These are phyloP conservation scores for Ballota nigra DNA, from an alignment of 257 asterid genomes.

Conservation along the genomic window DNA sequence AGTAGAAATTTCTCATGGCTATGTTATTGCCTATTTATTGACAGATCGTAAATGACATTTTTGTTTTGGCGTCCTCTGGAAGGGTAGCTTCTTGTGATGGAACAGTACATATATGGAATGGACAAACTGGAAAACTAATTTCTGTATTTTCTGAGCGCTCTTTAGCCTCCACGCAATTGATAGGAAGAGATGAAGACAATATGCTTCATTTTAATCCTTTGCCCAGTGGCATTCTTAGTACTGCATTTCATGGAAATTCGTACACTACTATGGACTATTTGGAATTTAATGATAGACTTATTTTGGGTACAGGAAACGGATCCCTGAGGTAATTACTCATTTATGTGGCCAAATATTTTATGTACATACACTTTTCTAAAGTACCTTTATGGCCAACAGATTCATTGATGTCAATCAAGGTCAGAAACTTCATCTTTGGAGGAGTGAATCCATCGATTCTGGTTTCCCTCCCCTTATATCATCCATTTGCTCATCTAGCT, in stretches of 20 bases:
- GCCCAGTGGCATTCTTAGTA: conserved; percentile 73
- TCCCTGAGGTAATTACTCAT: conserved; percentile 67
- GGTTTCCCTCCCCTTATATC: conserved; percentile 78
- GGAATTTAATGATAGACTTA: conserved; percentile 60
- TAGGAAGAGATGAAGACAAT: conserved; percentile 68
- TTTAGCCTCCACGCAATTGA: conserved; percentile 41
- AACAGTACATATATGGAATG: conserved; percentile 91
- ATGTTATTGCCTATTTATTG: conserved; percentile 20
- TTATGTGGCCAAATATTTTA: conserved; percentile 8
- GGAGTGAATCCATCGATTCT: conserved; percentile 63
- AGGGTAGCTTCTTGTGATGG: conserved; percentile 99
- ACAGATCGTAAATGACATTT: conserved; percentile 88
- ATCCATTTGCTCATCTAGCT: conserved; percentile 77
- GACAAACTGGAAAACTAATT: conserved; percentile 75
- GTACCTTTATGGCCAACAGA: conserved; percentile 40
- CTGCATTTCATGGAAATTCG: conserved; percentile 78
- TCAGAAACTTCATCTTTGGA: conserved; percentile 92
- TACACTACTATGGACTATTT: conserved; percentile 85
- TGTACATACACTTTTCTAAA: conserved; percentile 16
- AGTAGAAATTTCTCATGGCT: conserved; percentile 13
- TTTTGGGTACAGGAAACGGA: conserved; percentile 94
- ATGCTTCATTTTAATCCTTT: conserved; percentile 71
- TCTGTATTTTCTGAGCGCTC: conserved; percentile 78
- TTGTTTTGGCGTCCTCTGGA: conserved; percentile 71
- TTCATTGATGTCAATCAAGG: conserved; percentile 88